Evolutionary conservation across 2,329 filamentous ascomycete species (phyloP), one percentile per base, ranked within the genome.

Genomic region (Cercospora nicotianae): DNA sequence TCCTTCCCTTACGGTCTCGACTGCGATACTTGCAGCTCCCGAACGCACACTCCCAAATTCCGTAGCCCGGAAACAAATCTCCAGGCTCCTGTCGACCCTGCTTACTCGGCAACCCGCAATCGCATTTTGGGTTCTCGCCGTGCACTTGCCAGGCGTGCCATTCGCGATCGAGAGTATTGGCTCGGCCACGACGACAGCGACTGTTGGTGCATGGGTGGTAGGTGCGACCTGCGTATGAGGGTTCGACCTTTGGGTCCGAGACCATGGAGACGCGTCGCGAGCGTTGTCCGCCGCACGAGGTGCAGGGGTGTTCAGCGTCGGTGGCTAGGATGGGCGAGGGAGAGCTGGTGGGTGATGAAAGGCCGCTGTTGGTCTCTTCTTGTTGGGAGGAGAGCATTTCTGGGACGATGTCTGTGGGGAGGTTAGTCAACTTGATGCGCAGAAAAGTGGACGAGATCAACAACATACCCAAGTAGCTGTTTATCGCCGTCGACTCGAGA

Each of bases 41-140:
- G 42, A 66, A 67, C 10, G 70, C 70, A 60, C 70, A 72, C 48
- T 64, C 58, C 67, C 70, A 72, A n/a, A 67, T 63, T 3, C 70
- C 70, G 63, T 70, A 72, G 3, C 70, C 70, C 2, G 69, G 67
- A 39, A 57, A 69, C 23, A 45, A 13, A 59, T 66, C 65, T n/a
- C 59, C 57, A 20, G 20, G 16, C 16, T 31, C 10, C 59, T 65
- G 36, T 30, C 26, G 23, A 13, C 31, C 31, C 42, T 66, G 45
- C 65, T 67, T 63, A 64, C 66, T n/a, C 62, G 60, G 67, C 7
- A 72, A 53, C 16, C 70, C 70, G 63, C 70, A 72, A 63, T 72
- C 69, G 42, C 70, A 72, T 23, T 63, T 59, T 10, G 70, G 70
- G 36, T 66, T 67, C 23, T 69, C 69, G 16, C 70, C 70, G 28